Evolutionary conservation across 768 basidiomycete species (phyloP).

Genomic region (Agrocybe praecox): DNA sequence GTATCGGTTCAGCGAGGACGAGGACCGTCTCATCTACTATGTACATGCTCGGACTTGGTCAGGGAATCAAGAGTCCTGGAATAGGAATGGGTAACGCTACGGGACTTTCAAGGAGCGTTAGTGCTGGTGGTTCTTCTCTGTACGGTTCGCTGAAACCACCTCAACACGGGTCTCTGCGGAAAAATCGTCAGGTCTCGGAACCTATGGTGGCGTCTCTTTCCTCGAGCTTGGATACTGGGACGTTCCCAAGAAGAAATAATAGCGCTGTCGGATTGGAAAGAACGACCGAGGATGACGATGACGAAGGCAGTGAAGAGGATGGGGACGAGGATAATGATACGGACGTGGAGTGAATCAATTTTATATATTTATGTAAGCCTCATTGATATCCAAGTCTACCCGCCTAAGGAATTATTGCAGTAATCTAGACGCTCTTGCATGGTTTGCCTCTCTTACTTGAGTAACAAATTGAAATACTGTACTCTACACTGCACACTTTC

Average conservation of each 20-base stretch:
- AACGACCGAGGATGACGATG: constrained; percentile 20
- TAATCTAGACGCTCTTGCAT: too few species aligned
- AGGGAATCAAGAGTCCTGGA: constrained; percentile 1
- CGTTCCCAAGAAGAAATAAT: background rate
- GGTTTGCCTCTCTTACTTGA: too few species aligned
- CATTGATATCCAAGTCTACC: too few species aligned
- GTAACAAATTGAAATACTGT: too few species aligned
- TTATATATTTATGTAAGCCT: too few species aligned
- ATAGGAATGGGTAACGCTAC: constrained; percentile 29
- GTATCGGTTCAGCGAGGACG: constrained; percentile 26
- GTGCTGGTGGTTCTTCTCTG: background rate
- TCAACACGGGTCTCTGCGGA: background rate
- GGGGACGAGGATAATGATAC: background rate
- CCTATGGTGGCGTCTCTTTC: background rate
- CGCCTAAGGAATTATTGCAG: too few species aligned
- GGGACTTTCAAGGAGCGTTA: background rate
- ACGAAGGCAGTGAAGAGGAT: constrained; percentile 19
- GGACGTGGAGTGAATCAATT: background rate
- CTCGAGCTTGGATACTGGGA: background rate
- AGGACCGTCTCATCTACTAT: constrained; percentile 59
- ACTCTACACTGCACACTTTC: too few species aligned
- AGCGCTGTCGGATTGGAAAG: constrained; percentile 10
- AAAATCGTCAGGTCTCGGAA: constrained; percentile 7
- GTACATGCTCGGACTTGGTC: constrained; percentile 64
- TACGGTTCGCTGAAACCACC: background rate